Base-by-base conservation (phyloP, 495 filamentous ascomycete genomes). In the Polyplosphaeria fusca region DNA sequence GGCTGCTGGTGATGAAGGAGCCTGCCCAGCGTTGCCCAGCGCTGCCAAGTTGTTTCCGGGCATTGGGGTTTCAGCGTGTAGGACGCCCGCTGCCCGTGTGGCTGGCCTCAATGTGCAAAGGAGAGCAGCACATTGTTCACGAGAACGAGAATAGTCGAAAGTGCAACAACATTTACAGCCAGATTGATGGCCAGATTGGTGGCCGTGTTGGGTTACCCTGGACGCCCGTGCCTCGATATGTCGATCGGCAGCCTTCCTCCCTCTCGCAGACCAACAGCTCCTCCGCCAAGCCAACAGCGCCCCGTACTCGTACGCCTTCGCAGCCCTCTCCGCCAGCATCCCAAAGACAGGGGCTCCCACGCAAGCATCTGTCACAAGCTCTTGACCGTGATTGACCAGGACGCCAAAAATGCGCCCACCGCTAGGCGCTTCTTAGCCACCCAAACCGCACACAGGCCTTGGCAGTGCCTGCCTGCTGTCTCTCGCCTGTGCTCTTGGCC, bases 1-100 rank as follows among this genome's bases (percentile, higher is more conserved):
- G n/a, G n/a, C n/a, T n/a, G n/a, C n/a, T n/a, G n/a, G n/a, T n/a
- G n/a, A n/a, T n/a, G n/a, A n/a, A n/a, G n/a, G n/a, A n/a, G n/a
- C n/a, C n/a, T n/a, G n/a, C n/a, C n/a, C n/a, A n/a, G n/a, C n/a
- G n/a, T n/a, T n/a, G n/a, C n/a, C n/a, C n/a, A n/a, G n/a, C n/a
- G n/a, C n/a, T n/a, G 55, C 55, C 55, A 58, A 58, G 55, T 19
- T 52, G 55, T 52, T 52, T 52, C 28, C 39, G 40, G 26, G 25
- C 22, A 2, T 26, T 11, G 5, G 23, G 20, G 55, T 58, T 58
- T 58, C 55, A 58, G 47, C 23, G 11, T 14, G 18, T n/a, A n/a
- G n/a, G n/a, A n/a, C n/a, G n/a, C n/a, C n/a, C n/a, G 18, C 42
- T 22, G 24, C 14, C 22, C 14, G 4, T 35, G 30, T 35, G 30